phyloP scores from a whole-genome alignment of 2,329 filamentous ascomycete genomes.

The Arachnomyces sp. region DNA sequence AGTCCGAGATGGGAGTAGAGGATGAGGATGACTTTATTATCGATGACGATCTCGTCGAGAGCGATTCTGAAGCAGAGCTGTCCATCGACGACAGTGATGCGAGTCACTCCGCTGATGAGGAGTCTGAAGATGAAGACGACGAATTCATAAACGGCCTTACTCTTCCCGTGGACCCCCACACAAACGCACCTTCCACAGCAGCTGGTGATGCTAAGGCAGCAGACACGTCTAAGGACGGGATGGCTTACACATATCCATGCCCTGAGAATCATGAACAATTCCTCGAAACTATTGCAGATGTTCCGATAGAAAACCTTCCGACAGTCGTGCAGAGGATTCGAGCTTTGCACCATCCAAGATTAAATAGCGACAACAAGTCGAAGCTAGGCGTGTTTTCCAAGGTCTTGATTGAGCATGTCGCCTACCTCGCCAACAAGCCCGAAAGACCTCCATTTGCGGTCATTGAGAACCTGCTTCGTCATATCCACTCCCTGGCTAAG shows the following conservation, averaged over 20 bases:
- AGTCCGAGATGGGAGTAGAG: conserved; percentile 58
- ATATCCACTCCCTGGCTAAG: conserved; percentile 87
- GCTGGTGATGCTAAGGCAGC: conserved; percentile 37
- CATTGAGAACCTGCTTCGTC: conserved; percentile 73
- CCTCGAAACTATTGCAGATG: conserved; percentile 52
- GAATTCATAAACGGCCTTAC: conserved; percentile 66
- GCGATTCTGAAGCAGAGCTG: conserved; percentile 52
- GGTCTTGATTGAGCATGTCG: conserved; percentile 48
- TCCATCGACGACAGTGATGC: conserved; percentile 32
- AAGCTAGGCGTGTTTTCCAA: conserved; percentile 55
- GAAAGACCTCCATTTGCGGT: conserved; percentile 53
- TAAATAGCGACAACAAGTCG: conserved; percentile 75
- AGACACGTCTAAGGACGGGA: conserved; percentile 26
- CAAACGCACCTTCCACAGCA: conserved; percentile 18
- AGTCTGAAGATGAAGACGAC: conserved; percentile 51
- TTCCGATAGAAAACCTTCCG: conserved; percentile 59
- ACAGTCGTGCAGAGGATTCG: conserved; percentile 81
- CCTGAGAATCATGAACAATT: conserved; percentile 71
- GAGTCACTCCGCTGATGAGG: conserved; percentile 38
- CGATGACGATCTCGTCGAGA: conserved; percentile 80
- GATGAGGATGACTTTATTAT: conserved; percentile 92
- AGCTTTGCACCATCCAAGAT: conserved; percentile 82
- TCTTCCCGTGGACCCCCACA: conserved; percentile 20
- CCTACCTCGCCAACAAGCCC: conserved; percentile 45
- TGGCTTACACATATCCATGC: conserved; percentile 81